A percentile compares a stretch with the other conserved stretches of the same genome.
Conservation (phyloP, 768 basidiomycete genomes). For the Tylopilus vinaceipallidus region DNA sequence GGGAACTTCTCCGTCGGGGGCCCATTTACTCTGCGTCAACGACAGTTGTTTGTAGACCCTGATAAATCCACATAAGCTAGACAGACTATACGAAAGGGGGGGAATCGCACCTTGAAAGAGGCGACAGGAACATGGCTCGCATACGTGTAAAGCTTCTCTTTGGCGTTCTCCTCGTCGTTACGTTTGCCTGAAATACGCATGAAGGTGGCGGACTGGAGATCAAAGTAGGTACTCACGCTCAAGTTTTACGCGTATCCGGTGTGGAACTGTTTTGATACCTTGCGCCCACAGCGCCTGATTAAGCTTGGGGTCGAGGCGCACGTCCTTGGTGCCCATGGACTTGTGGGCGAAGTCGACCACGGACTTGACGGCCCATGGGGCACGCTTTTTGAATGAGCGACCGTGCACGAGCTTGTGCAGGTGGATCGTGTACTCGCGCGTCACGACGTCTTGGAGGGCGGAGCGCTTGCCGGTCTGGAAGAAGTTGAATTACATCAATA, state of each 20-base stretch:
- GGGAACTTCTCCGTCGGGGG: constrained; percentile 8
- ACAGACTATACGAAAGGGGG: background rate
- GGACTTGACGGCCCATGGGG: constrained; percentile 95
- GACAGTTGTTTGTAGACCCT: constrained; percentile 84
- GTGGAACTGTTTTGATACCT: constrained; percentile 93
- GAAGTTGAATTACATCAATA: background rate
- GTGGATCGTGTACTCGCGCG: constrained; percentile 98
- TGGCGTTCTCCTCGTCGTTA: constrained; percentile 98
- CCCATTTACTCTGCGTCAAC: constrained; percentile 72
- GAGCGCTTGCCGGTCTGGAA: constrained; percentile 84
- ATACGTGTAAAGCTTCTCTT: constrained; percentile 96
- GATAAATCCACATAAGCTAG: constrained; percentile 11
- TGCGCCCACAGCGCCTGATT: constrained; percentile 95
- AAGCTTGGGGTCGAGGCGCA: constrained; percentile 91
- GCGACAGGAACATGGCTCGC: constrained; percentile 76
- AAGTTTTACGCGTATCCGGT: constrained; percentile 88
- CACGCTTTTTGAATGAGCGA: constrained; percentile 95
- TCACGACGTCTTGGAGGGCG: constrained; percentile 96
- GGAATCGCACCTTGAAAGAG: constrained; percentile 75
- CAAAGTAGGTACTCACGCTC: constrained; percentile 62
- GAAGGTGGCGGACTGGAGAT: background rate
- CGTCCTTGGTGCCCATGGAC: constrained; percentile 94
- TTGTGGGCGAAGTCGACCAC: constrained; percentile 89
- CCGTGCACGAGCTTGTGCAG: constrained; percentile 93
- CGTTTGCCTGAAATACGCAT: constrained; percentile 69